These are phyloP conservation scores for Hypomontagnella submonticulosa DNA, from an alignment of 495 filamentous ascomycete species.

Conservation along the genomic window DNA sequence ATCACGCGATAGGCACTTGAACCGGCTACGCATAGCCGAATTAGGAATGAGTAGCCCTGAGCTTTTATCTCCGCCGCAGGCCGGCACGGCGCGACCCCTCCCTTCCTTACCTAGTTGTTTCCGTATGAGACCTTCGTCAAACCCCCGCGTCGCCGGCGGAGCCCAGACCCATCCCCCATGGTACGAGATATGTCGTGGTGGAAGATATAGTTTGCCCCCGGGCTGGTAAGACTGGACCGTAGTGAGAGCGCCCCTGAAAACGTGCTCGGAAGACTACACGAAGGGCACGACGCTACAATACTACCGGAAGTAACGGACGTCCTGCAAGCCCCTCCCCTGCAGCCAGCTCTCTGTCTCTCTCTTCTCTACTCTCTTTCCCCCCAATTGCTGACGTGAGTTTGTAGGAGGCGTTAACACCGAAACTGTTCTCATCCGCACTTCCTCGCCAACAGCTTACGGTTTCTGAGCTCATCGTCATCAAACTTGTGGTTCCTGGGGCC, in stretches of 20 bases:
- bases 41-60: constrained; percentile 45
- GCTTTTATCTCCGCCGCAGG: constrained; percentile 20
- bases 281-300: constrained; percentile 38
- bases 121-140: constrained; percentile 19
- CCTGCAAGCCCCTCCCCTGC: constrained; percentile 43
- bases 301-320: constrained; percentile 44
- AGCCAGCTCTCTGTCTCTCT: constrained; percentile 9
- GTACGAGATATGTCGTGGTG: constrained; percentile 37
- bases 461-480: constrained; percentile 26
- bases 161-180: constrained; percentile 23
- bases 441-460: constrained; percentile 33
- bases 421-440: constrained; percentile 35
- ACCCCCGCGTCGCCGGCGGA: constrained; percentile 40
- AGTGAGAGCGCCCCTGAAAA: constrained; percentile 28
- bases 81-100: constrained; percentile 21
- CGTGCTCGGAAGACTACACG: constrained; percentile 24
- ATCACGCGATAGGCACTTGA: constrained; percentile 12
- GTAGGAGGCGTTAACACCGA: constrained; percentile 22
- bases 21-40: constrained; percentile 28
- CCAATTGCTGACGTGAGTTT: constrained; percentile 43
- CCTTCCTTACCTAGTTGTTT: constrained; percentile 6
- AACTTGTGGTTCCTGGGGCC: constrained; percentile 16
- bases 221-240: constrained; percentile 31
- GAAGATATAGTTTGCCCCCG: constrained; percentile 22
- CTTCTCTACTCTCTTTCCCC: neutral